Base-by-base conservation (phyloP, 805 yeast genomes). In the Kazachstania africana region DNA sequence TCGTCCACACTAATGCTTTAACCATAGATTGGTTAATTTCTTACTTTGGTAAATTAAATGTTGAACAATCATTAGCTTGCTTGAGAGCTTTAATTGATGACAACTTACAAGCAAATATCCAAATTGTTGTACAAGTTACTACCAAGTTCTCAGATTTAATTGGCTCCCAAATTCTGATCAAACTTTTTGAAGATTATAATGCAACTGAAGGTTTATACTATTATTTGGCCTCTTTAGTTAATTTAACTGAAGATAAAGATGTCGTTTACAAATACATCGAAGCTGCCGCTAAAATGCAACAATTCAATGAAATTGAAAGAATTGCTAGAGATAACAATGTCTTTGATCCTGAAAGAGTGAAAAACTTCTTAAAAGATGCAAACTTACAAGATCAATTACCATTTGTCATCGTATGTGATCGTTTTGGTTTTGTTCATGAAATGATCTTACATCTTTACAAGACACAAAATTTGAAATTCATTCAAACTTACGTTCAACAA, bases 401-500 rank as follows among this genome's bases (percentile, higher is more conserved):
- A 29, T 72, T 91, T 59, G 87, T 93, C 45, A 81, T 93, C 57
- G 95, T 91, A 29, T 87, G 96, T 62, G 97, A 91, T 64, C 75
- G 95, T 53, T 83, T 68, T 63, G 68, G 77, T 57, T 91, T 75
- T 57, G 84, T 87, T 34, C 97, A 91, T 57, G 99, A 91, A 59
- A 72, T 91, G 63, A 77, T 91, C 35, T 70, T 91, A 50, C 91
- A 81, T 63, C 69, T 91, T 56, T 91, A 91, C 76, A 91, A 88
- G 66, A 82, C 87, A 62, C 87, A 88, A 59, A 88, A 77, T 62
- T 82, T 85, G 74, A 85, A 91, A 60, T 91, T 88, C 48, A 91
- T 91, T 59, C 97, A 91, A 64, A 94, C 91, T 29, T 91, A 88
- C 51, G 98, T 91, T 35, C 97, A 91, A 65, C 94, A 85, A 55